Evolutionary conservation across 164 flowering plant species (phyloP), one percentile per base, ranked within the genome.

Genomic region (Sextonia rubra): DNA sequence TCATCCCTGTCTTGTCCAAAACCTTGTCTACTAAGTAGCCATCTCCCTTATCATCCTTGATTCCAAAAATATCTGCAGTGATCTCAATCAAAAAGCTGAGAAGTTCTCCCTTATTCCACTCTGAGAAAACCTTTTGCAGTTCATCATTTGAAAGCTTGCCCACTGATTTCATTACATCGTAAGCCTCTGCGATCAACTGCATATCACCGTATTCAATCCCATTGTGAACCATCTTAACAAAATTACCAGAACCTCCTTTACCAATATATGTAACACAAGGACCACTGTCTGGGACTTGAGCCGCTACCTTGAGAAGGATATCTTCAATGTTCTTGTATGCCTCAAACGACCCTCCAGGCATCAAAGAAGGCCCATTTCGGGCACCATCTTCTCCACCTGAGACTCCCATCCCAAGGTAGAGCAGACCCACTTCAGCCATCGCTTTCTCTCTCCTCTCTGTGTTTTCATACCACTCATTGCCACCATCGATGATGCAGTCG

Each of bases 311-410:
- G 18, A 83, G 82, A 77, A 89, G 86, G 70, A 88, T 86, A 49
- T 89, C 93, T 77, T 89, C 90, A 11, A 86, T 85, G 76, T 89
- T 24, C 77, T 84, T 87, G 81, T 82, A 89, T 60, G 90, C 93
- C 76, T 86, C 86, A 71, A 80, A 84, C 47, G 94, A 90, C 29
- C 91, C 91, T 48, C 91, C 91, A 63, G 94, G 94, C 94, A 88
- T 90, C 83, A 90, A 64, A 65, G 94, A 90, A 7, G 94, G 94
- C n/a, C 94, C 89, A 68, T 80, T 58, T 30, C 91, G 80, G 49
- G 93, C 93, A 70, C 93, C 91, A 74, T 89, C 93, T 77, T 89
- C 93, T 66, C 93, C 91, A 61, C 91, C 91, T 24, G 92, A 87
- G 76, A 89, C 92, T 70, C 92, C 92, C 89, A 89, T 89, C 44